Evolutionary conservation across 495 filamentous ascomycete genomes (phyloP).

Genomic region (Xylaria curta): DNA sequence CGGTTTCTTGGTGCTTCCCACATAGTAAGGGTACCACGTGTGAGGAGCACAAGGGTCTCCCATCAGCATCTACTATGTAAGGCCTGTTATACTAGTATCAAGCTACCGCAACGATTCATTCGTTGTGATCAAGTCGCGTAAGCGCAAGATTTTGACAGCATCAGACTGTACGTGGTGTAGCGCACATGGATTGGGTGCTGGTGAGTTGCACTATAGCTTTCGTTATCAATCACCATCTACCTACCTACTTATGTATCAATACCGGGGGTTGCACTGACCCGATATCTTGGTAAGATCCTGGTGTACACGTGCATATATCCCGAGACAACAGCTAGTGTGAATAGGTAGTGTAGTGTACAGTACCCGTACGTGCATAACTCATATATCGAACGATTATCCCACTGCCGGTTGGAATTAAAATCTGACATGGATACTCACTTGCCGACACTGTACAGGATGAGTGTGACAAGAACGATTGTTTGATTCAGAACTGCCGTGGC

Average conservation of each 20-base stretch:
- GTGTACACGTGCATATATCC: neutral
- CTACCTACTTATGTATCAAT: neutral
- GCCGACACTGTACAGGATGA: neutral
- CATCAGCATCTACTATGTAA: neutral
- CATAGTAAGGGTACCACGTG: neutral
- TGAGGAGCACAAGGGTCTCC: neutral
- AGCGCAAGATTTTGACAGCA: constrained; percentile 1
- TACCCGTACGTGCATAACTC: neutral
- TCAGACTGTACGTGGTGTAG: neutral
- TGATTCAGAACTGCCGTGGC: neutral
- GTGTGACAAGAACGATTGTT: neutral
- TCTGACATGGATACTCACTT: neutral
- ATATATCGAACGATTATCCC: neutral
- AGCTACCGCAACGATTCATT: neutral
- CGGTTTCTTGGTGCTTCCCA: neutral
- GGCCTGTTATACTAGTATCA: neutral
- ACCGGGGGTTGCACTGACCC: constrained; percentile 13
- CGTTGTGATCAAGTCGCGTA: constrained; percentile 1
- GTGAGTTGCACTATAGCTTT: neutral
- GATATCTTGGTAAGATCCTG: constrained; percentile 25
- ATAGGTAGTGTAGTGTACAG: neutral
- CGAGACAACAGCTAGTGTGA: neutral
- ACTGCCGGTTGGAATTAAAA: neutral
- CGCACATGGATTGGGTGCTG: neutral
- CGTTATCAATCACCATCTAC: constrained; percentile 17